Evolutionary conservation across 139 green algal genomes (phyloP).

Genomic region (Eudorina sp.): DNA sequence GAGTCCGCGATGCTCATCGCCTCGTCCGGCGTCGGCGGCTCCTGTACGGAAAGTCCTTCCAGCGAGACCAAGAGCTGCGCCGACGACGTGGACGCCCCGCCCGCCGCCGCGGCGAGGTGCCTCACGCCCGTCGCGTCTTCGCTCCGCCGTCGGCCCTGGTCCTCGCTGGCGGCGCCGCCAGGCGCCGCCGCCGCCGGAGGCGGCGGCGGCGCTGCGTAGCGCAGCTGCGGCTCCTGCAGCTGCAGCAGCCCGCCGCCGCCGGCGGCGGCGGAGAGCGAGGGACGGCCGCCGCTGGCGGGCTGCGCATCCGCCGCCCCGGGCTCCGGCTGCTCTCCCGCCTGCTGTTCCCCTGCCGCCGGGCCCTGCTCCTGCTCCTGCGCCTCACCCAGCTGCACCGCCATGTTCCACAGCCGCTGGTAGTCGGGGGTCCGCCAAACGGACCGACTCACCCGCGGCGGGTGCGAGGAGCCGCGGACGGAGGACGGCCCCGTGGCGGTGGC

Average conservation of each 20-base stretch:
- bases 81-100: neutral
- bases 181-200: neutral
- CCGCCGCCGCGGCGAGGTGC: neutral
- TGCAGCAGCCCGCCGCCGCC: neutral
- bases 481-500: neutral
- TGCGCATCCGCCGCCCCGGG: neutral
- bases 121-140: neutral
- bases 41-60: neutral
- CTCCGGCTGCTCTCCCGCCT: neutral
- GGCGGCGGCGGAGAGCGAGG: neutral
- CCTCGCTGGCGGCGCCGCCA: neutral
- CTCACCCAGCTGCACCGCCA: conserved; percentile 67
- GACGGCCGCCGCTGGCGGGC: neutral
- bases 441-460: conserved; percentile 7
- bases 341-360: neutral
- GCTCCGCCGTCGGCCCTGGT: neutral
- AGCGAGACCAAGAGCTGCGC: neutral
- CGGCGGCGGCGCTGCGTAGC: neutral
- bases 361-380: conserved; percentile 50
- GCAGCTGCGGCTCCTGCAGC: neutral
- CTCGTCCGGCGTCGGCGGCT: conserved; percentile 33
- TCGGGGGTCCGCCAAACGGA: conserved; percentile 68
- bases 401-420: conserved; percentile 71
- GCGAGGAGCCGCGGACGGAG: neutral
- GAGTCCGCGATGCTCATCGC: conserved; percentile 48